These are phyloP conservation scores for Mycotypha africana DNA, from an alignment of 371 early-diverging fungal species.

Conservation along the genomic window DNA sequence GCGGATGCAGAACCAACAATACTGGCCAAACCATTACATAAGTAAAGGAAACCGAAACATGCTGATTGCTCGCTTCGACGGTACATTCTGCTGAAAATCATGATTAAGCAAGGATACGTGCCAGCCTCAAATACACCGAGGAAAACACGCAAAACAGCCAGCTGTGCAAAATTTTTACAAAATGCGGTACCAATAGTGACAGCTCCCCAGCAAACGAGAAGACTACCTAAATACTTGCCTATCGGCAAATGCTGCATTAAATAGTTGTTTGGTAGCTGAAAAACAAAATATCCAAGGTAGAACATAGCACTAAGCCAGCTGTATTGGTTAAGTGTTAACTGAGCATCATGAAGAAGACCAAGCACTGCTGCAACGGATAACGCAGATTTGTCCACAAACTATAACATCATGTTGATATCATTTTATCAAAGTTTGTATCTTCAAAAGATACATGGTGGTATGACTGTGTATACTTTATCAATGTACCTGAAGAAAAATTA, in stretches of 20 bases:
- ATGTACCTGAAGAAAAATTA: conserved; percentile 25
- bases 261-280: conserved; percentile 36
- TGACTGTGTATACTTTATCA: no score
- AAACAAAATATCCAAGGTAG: conserved; percentile 29
- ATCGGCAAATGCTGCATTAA: conserved; percentile 27
- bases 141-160: conserved; percentile 20
- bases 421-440: neutral
- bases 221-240: conserved; percentile 22
- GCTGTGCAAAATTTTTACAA: conserved; percentile 19
- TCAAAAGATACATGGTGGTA: neutral
- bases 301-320: conserved; percentile 31
- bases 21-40: conserved; percentile 20
- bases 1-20: conserved; percentile 24
- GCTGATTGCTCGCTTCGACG: conserved; percentile 28
- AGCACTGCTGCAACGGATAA: conserved; percentile 29
- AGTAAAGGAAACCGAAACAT: conserved; percentile 17
- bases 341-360: conserved; percentile 24
- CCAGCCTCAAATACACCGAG: conserved; percentile 35
- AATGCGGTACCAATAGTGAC: conserved; percentile 19
- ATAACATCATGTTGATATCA: neutral
- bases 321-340: conserved; percentile 17
- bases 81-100: conserved; percentile 24
- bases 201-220: conserved; percentile 28
- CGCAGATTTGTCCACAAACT: conserved; percentile 40
- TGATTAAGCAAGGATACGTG: conserved; percentile 22